phyloP scores from a whole-genome alignment of 2,329 filamentous ascomycete genomes.

The Diaporthe sp. region DNA sequence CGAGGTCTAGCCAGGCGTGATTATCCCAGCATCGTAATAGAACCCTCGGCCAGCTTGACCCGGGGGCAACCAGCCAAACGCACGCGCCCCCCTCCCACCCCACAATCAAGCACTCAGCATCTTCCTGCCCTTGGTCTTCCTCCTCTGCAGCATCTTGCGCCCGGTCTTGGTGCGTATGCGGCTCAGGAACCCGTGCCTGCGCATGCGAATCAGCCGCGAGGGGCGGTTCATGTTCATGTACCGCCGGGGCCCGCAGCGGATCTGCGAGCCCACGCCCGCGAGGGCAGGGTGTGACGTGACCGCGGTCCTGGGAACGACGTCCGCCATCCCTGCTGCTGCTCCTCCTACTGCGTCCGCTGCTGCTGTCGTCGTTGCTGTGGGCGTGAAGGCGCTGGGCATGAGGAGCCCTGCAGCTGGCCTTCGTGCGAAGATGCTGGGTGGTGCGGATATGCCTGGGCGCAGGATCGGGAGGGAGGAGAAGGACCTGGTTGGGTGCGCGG shows the following conservation, averaged over 20 bases:
- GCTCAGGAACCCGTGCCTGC: slow-evolving; percentile 70
- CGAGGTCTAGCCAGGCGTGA: too few species aligned
- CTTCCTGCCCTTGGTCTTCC: slow-evolving; percentile 67
- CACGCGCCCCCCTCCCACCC: background rate
- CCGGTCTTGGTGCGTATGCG: slow-evolving; percentile 65
- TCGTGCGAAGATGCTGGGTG: slow-evolving; percentile 48
- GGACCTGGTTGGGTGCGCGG: slow-evolving; percentile 42
- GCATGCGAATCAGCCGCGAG: slow-evolving; percentile 71
- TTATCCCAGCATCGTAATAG: background rate
- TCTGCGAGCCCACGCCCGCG: slow-evolving; percentile 57
- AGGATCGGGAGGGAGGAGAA: slow-evolving; percentile 63
- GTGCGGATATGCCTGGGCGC: slow-evolving; percentile 59
- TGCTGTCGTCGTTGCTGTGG: slow-evolving; percentile 41
- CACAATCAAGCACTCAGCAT: slow-evolving; percentile 54
- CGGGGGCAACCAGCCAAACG: background rate
- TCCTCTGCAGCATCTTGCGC: slow-evolving; percentile 65
- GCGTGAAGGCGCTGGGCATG: slow-evolving; percentile 48
- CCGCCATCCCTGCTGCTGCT: slow-evolving; percentile 42
- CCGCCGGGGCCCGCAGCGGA: slow-evolving; percentile 69
- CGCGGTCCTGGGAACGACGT: slow-evolving; percentile 61
- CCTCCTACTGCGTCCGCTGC: slow-evolving; percentile 43
- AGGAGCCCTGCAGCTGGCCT: slow-evolving; percentile 45
- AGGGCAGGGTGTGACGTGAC: slow-evolving; percentile 69
- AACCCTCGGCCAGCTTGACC: background rate
- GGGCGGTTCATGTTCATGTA: slow-evolving; percentile 67